phyloP scores from a whole-genome alignment of 2,329 filamentous ascomycete species.

The Stagonosporopsis vannaccii region DNA sequence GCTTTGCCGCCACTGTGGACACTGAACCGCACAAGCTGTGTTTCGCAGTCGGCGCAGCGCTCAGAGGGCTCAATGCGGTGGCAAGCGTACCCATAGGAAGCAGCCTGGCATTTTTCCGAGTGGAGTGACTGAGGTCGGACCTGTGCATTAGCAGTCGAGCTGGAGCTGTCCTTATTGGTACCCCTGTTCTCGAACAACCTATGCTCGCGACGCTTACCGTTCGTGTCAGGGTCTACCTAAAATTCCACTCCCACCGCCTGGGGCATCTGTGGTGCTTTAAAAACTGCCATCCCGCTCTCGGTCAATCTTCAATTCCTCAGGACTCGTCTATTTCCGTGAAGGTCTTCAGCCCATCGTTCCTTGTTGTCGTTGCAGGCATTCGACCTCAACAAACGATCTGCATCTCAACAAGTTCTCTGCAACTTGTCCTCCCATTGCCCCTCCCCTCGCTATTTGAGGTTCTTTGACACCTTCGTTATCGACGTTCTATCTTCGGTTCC shows the following conservation, averaged over 20 bases:
- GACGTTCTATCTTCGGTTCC: conserved; percentile 10
- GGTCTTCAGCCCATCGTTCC: conserved; percentile 15
- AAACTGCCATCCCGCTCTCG: conserved; percentile 14
- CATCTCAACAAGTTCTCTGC: conserved; percentile 33
- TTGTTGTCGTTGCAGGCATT: conserved; percentile 15
- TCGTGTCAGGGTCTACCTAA: conserved; percentile 30
- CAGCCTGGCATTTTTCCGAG: conserved; percentile 22
- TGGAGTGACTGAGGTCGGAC: conserved; percentile 22
- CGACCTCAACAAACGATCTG: conserved; percentile 32
- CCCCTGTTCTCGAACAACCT: conserved; percentile 28
- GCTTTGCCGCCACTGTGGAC: conserved; percentile 17
- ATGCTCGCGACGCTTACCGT: conserved; percentile 23
- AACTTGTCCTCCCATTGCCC: conserved; percentile 16
- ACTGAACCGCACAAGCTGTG: conserved; percentile 12
- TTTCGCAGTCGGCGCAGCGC: conserved; percentile 23
- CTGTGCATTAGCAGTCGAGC: conserved; percentile 24
- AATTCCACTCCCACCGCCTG: conserved; percentile 38
- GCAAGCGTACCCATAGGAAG: conserved; percentile 23
- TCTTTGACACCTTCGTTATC: conserved; percentile 2
- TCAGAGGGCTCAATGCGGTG: conserved; percentile 32
- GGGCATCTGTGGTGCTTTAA: conserved; percentile 15
- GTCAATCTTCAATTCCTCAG: conserved; percentile 28
- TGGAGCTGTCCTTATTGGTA: conserved; percentile 24
- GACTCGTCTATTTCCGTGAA: conserved; percentile 23
- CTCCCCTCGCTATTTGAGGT: conserved; percentile 8